Conservation (phyloP, 495 filamentous ascomycete genomes). For the Chaetomidium leptoderma region DNA sequence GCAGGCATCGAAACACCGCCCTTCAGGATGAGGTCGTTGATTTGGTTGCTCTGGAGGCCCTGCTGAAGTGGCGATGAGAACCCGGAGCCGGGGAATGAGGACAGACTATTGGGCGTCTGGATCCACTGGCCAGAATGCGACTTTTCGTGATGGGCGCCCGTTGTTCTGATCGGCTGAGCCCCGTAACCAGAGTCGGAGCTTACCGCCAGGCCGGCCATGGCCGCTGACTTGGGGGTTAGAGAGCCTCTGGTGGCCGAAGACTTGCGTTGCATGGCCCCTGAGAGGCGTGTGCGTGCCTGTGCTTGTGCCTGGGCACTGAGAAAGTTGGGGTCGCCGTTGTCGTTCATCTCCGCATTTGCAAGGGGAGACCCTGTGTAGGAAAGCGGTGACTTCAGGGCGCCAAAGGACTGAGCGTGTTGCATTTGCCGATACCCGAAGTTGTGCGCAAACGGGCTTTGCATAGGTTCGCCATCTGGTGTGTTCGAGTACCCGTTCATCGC, state of each 20-base stretch:
- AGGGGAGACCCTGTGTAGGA: constrained; percentile 51
- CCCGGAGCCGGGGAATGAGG: constrained; percentile 77
- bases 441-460: constrained; percentile 79
- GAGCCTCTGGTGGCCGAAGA: constrained; percentile 68
- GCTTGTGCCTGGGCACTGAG: constrained; percentile 54
- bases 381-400: constrained; percentile 48
- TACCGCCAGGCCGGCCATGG: constrained; percentile 38
- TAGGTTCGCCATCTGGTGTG: constrained; percentile 81
- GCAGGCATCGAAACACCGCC: constrained; percentile 54
- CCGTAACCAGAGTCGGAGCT: constrained; percentile 50
- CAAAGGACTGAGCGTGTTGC: constrained; percentile 53
- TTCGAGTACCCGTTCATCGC: constrained; percentile 75
- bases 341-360: constrained; percentile 54
- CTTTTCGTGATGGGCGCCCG: constrained; percentile 69
- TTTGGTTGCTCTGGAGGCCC: constrained; percentile 44
- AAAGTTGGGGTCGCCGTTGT: constrained; percentile 48
- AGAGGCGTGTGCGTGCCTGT: constrained; percentile 42
- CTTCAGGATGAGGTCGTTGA: constrained; percentile 51
- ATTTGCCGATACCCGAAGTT: constrained; percentile 66
- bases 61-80: constrained; percentile 63
- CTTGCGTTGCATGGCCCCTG: constrained; percentile 63
- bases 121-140: constrained; percentile 76
- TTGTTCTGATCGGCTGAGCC: constrained; percentile 67
- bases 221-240: constrained; percentile 68
- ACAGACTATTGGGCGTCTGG: constrained; percentile 68